Conservation (phyloP, 2,329 filamentous ascomycete genomes). For the Alternaria sp. region DNA sequence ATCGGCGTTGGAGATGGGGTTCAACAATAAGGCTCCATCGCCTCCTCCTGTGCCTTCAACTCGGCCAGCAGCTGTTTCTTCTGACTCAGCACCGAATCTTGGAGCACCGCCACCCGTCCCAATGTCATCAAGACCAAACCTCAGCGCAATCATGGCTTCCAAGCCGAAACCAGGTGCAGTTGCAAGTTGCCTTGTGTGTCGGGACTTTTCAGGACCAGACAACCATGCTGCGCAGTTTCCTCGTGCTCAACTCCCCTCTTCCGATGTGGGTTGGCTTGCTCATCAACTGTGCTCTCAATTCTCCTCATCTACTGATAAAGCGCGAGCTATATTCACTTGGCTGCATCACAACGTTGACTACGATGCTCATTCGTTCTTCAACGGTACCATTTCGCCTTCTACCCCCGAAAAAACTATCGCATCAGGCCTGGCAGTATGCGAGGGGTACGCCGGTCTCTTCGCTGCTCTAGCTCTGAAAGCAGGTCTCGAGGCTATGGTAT, state of each 20-base stretch:
- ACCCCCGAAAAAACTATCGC: constrained; percentile 78
- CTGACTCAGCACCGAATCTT: constrained; percentile 15
- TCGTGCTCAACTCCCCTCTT: constrained; percentile 73
- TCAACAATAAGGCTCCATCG: constrained; percentile 56
- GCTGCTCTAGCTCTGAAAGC: constrained; percentile 79
- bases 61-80: constrained; percentile 25
- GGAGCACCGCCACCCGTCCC: constrained; percentile 62
- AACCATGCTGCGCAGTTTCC: constrained; percentile 80
- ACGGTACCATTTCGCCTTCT: constrained; percentile 70
- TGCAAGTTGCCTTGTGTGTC: constrained; percentile 75
- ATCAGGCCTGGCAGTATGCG: constrained; percentile 85
- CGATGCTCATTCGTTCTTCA: constrained; percentile 82
- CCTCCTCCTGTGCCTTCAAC: constrained; percentile 43
- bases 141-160: constrained; percentile 62
- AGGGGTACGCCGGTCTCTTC: constrained; percentile 88
- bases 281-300: constrained; percentile 81
- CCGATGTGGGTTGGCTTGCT: constrained; percentile 76
- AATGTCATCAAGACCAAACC: constrained; percentile 64
- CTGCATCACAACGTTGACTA: constrained; percentile 93
- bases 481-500: constrained; percentile 78
- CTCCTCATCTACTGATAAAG: constrained; percentile 85
- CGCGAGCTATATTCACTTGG: constrained; percentile 93
- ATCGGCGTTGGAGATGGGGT: constrained; percentile 58
- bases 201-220: constrained; percentile 88
- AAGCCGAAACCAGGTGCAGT: constrained; percentile 44